Conservation (phyloP, 208 protist species). For the Acanthamoeba triangularis region DNA sequence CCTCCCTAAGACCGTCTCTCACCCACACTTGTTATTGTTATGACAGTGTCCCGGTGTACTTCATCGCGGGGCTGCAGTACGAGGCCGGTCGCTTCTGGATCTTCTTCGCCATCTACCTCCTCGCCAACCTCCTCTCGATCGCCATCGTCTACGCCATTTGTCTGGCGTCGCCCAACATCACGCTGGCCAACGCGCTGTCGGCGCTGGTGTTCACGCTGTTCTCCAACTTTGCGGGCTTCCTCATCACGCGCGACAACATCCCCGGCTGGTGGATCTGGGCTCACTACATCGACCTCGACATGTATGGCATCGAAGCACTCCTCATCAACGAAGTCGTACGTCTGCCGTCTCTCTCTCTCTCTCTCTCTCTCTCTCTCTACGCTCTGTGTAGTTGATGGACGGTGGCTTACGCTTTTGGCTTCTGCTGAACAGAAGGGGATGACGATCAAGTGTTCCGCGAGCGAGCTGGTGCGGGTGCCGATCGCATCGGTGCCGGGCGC, state of each 20-base stretch:
- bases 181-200: not conserved
- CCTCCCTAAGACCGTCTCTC: not conserved
- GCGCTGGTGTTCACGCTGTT: slow-evolving; percentile 2
- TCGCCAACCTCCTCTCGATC: not conserved
- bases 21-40: not conserved
- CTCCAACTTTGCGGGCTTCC: slow-evolving; percentile 18
- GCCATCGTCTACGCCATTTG: not conserved
- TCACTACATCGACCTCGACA: slow-evolving; percentile 67
- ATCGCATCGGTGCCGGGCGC: not conserved
- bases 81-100: slow-evolving; percentile 30
- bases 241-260: slow-evolving; percentile 47
- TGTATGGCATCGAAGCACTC: slow-evolving; percentile 43
- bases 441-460: not conserved
- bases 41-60: slow-evolving; percentile 27
- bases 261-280: slow-evolving; percentile 32
- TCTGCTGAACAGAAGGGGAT: not conserved
- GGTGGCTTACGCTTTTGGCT: no score
- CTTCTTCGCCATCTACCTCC: slow-evolving; percentile 16
- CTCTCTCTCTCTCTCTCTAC: not conserved
- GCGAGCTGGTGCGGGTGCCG: slow-evolving; percentile 12
- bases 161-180: not conserved
- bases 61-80: slow-evolving; percentile 22
- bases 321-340: slow-evolving; percentile 31
- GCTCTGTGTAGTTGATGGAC: no score
- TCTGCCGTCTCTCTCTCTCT: not conserved